These are phyloP conservation scores for Xylariaceae sp. DNA, from an alignment of 2,329 filamentous ascomycete genomes.

Conservation along the genomic window DNA sequence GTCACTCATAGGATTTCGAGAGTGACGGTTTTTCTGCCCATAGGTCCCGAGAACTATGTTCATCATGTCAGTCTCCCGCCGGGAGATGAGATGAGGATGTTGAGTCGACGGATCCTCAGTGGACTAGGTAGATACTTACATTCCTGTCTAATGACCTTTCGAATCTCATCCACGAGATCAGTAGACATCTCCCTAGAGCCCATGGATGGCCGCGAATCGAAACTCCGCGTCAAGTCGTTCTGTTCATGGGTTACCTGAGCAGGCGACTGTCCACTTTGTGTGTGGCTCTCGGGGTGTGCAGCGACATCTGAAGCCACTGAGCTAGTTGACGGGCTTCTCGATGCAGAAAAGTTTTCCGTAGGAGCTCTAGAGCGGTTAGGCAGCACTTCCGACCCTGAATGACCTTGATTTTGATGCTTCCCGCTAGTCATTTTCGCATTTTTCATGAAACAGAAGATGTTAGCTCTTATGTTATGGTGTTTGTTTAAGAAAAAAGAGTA, in stretches of 20 bases:
- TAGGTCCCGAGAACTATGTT: slow-evolving; percentile 22
- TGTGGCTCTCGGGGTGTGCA: not conserved
- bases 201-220: slow-evolving; percentile 5
- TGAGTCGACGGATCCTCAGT: not conserved
- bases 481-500: slow-evolving; percentile 2
- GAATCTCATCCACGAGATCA: slow-evolving; percentile 30
- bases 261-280: not conserved
- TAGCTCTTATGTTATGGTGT: not conserved
- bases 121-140: slow-evolving; percentile 13
- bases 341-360: not conserved
- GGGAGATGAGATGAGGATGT: not conserved
- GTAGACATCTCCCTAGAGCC: slow-evolving; percentile 13
- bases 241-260: not conserved
- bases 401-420: slow-evolving; percentile 14
- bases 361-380: not conserved
- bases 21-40: not conserved
- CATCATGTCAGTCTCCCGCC: slow-evolving; percentile 9
- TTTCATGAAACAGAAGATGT: too few relatives aligned
- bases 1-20: slow-evolving; percentile 6
- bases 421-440: slow-evolving; percentile 25
- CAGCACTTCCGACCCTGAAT: slow-evolving; percentile 1
- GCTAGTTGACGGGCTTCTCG: not conserved
- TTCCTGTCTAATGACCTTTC: slow-evolving; percentile 30
- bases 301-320: slow-evolving; percentile 2
- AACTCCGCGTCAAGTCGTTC: slow-evolving; percentile 5